phyloP scores from a whole-genome alignment of 75 land plant genomes.

The Cunninghamia lanceolata region DNA sequence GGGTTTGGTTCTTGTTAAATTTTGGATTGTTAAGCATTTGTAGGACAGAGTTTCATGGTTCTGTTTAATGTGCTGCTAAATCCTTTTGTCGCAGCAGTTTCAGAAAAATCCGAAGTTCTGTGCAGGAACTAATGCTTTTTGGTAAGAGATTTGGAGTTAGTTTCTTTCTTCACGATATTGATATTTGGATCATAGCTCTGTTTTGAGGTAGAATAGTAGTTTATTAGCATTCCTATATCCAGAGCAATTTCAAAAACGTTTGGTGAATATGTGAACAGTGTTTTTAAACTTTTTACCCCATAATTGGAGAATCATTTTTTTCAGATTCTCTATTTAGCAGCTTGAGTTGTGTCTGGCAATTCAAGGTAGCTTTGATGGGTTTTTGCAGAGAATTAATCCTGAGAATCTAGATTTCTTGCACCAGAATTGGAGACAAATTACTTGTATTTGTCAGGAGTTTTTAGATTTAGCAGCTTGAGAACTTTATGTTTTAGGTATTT shows the following conservation, averaged over 20 bases:
- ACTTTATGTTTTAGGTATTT: neutral
- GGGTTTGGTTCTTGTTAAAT: neutral
- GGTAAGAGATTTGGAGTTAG: neutral
- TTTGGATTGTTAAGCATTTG: neutral
- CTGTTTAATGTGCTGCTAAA: neutral
- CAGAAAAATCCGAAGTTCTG: neutral
- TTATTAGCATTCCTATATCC: neutral
- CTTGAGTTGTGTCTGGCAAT: neutral
- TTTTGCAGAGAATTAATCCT: neutral
- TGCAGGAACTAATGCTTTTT: neutral
- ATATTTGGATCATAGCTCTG: neutral
- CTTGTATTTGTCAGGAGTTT: neutral
- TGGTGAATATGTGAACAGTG: neutral
- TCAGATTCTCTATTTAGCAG: neutral
- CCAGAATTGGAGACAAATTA: neutral
- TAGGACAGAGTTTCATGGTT: neutral
- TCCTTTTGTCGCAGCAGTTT: neutral
- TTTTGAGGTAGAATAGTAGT: neutral
- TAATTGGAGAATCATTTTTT: neutral
- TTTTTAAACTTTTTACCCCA: neutral
- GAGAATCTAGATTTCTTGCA: neutral
- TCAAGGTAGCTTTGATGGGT: neutral
- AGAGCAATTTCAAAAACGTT: neutral
- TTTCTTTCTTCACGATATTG: neutral
- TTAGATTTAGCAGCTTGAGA: neutral